A percentile compares a stretch with the other conserved stretches of the same genome.
These are phyloP conservation scores for Bryoerythrophyllum caledonicum DNA, from an alignment of 225 moss, liverwort and hornwort species.

Conservation along the genomic window DNA sequence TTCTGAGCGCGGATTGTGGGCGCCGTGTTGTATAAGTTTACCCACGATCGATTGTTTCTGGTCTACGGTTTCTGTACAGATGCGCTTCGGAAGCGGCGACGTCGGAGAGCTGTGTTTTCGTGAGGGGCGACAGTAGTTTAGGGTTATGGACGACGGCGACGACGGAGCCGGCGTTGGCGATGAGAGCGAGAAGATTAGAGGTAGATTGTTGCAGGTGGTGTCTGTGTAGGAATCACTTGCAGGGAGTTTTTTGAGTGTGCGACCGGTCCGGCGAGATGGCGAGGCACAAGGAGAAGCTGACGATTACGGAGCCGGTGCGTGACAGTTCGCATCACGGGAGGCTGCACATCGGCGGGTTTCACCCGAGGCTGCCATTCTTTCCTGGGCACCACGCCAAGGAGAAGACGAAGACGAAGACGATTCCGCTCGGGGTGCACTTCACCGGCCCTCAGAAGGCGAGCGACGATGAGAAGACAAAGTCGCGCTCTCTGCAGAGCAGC, in stretches of 20 bases:
- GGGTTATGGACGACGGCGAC: constrained; percentile 52
- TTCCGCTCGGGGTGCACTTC: constrained; percentile 43
- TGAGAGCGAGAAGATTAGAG: constrained; percentile 52
- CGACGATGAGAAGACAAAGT: constrained; percentile 24
- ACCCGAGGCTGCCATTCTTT: constrained; percentile 38
- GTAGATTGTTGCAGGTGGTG: constrained; percentile 23
- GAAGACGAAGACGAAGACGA: constrained; percentile 32
- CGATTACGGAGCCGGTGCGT: constrained; percentile 44
- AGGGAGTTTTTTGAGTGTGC: too few relatives aligned
- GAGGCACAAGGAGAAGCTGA: constrained; percentile 50
- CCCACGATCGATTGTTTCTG: neutral
- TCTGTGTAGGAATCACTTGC: neutral
- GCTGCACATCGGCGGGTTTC: too few relatives aligned
- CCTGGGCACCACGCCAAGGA: constrained; percentile 1
- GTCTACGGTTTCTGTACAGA: neutral
- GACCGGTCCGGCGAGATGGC: constrained; percentile 28
- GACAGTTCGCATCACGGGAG: constrained; percentile 30
- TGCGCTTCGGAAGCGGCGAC: too few relatives aligned
- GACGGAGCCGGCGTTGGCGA: constrained; percentile 84
- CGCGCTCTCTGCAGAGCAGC: constrained; percentile 41
- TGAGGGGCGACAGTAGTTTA: neutral
- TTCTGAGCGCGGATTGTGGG: neutral
- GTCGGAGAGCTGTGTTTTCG: too few relatives aligned
- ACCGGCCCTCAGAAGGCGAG: constrained; percentile 1
- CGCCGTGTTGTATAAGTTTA: constrained; percentile 2